Conservation (phyloP, 495 filamentous ascomycete genomes). For the Penicillium psychrofluorescens region DNA sequence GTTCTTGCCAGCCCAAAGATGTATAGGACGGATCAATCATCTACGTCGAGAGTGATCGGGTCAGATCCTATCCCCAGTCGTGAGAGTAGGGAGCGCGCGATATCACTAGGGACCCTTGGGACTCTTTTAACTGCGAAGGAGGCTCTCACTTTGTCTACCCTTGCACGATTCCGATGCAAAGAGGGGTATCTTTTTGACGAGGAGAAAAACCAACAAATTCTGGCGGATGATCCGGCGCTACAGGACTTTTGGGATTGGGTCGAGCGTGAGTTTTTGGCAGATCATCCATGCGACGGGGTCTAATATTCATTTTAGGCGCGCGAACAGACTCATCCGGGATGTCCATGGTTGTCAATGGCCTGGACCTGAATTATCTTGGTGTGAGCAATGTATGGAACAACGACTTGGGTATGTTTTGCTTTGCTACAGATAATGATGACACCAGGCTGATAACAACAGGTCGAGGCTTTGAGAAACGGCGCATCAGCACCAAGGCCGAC, state of each 20-base stretch:
- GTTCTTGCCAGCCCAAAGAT: slow-evolving; percentile 14
- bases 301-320: slow-evolving; percentile 45
- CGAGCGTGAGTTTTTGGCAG: slow-evolving; percentile 43
- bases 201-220: slow-evolving; percentile 55
- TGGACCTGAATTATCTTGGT: slow-evolving; percentile 84
- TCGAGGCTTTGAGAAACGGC: slow-evolving; percentile 23
- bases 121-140: slow-evolving; percentile 27
- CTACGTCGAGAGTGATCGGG: slow-evolving; percentile 1
- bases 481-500: slow-evolving; percentile 17
- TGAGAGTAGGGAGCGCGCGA: slow-evolving; percentile 30
- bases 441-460: slow-evolving; percentile 18
- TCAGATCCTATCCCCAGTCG: slow-evolving; percentile 35
- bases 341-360: slow-evolving; percentile 63
- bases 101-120: slow-evolving; percentile 21
- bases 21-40: not conserved
- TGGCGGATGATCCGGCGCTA: slow-evolving; percentile 66
- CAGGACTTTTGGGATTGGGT: slow-evolving; percentile 74
- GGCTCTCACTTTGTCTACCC: slow-evolving; percentile 34
- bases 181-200: slow-evolving; percentile 79
- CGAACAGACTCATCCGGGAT: slow-evolving; percentile 55
- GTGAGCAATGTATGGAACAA: slow-evolving; percentile 75
- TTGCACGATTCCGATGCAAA: slow-evolving; percentile 48
- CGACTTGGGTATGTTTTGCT: slow-evolving; percentile 48
- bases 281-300: not conserved
- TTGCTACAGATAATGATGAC: not conserved